These are phyloP conservation scores for Talaromyces sp. DNA, from an alignment of 2,329 filamentous ascomycete species.

Conservation along the genomic window DNA sequence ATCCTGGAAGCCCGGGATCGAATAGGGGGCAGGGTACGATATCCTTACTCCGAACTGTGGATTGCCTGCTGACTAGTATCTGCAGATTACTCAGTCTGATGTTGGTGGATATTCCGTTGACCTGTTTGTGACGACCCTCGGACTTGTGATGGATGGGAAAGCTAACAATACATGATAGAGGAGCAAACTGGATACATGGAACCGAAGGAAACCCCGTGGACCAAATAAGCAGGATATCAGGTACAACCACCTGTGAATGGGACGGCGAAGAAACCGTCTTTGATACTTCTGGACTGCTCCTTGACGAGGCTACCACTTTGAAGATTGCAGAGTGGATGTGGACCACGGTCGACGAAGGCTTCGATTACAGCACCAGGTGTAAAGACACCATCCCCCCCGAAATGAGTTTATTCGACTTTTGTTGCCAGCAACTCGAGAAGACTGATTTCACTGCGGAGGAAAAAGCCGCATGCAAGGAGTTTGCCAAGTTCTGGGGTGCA, in stretches of 20 bases:
- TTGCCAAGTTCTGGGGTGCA: conserved; percentile 58
- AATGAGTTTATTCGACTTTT: conserved; percentile 54
- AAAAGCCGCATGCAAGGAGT: conserved; percentile 46
- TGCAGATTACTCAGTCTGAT: conserved; percentile 46
- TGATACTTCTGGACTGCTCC: conserved; percentile 39
- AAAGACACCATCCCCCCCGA: conserved; percentile 45
- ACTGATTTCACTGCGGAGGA: conserved; percentile 34
- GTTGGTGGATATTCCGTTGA: conserved; percentile 50
- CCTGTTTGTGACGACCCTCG: conserved; percentile 39
- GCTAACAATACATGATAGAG: conserved; percentile 34
- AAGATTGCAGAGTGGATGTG: conserved; percentile 46
- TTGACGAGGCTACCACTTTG: conserved; percentile 29
- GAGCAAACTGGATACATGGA: conserved; percentile 63
- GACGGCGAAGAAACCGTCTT: conserved; percentile 48
- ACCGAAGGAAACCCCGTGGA: conserved; percentile 55
- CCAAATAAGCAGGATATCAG: conserved; percentile 49
- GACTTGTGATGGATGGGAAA: neutral
- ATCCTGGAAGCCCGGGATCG: conserved; percentile 28
- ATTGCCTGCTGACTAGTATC: conserved; percentile 6
- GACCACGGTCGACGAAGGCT: conserved; percentile 54
- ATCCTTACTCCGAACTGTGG: neutral
- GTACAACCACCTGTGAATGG: conserved; percentile 47
- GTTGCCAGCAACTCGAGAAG: conserved; percentile 45
- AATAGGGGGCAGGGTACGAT: conserved; percentile 53
- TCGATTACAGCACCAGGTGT: conserved; percentile 53